These are phyloP conservation scores for Nicotiana paniculata DNA, from an alignment of 257 asterid species.

Conservation along the genomic window DNA sequence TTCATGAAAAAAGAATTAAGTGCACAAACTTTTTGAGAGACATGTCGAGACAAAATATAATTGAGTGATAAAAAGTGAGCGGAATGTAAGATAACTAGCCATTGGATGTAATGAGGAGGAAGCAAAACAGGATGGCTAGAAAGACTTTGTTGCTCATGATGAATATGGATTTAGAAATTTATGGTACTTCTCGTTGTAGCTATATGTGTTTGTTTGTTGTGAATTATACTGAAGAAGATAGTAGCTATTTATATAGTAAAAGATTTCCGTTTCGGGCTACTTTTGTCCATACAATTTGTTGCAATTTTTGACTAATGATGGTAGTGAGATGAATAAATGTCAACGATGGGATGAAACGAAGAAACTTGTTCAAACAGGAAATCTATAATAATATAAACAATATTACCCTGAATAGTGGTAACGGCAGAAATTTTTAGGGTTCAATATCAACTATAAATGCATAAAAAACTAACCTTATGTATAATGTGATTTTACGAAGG, in stretches of 20 bases:
- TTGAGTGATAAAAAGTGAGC: neutral
- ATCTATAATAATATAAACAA: neutral
- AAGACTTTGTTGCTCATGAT: neutral
- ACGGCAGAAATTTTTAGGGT: too few species aligned
- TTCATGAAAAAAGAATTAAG: too few species aligned
- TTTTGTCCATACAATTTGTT: neutral
- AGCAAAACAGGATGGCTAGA: neutral
- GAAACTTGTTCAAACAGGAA: neutral
- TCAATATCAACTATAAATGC: too few species aligned
- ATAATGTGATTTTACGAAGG: too few species aligned
- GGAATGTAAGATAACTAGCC: neutral
- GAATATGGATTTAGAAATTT: neutral
- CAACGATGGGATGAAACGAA: neutral
- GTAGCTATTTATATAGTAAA: neutral
- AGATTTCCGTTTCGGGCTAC: neutral
- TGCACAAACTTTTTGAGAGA: too few species aligned
- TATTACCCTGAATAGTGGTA: neutral
- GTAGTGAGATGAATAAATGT: neutral
- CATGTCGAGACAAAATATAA: too few species aligned
- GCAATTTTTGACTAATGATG: neutral
- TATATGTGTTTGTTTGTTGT: neutral
- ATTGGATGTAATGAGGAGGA: conserved; percentile 10
- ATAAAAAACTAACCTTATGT: too few species aligned
- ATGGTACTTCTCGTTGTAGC: neutral
- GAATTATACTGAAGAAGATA: neutral